Percentiles rank a stretch among this genome's conserved stretches.
Evolutionary conservation across 2,329 filamentous ascomycete species (phyloP).

Genomic region (Rhynchosporium graminicola): DNA sequence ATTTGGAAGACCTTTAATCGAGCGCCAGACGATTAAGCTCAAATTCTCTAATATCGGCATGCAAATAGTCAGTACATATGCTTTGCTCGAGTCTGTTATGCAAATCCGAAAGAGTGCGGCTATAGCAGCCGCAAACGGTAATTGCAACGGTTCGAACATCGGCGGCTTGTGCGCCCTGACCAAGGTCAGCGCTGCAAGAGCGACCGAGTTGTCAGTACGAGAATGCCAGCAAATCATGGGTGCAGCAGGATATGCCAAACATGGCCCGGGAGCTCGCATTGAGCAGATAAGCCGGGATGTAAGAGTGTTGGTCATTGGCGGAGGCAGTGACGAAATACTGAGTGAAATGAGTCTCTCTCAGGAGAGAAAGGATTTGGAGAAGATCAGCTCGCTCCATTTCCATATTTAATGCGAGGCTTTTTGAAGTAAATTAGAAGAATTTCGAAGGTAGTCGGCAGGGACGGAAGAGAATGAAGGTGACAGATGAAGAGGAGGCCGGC

Average conservation of each 20-base stretch:
- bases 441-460: no score
- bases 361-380: slow-evolving; percentile 71
- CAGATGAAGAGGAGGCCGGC: no score
- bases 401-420: no score
- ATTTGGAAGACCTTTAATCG: slow-evolving; percentile 92
- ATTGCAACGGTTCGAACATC: slow-evolving; percentile 45
- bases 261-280: slow-evolving; percentile 88
- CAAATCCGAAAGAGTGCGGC: slow-evolving; percentile 69
- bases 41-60: slow-evolving; percentile 93
- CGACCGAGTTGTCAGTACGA: slow-evolving; percentile 92
- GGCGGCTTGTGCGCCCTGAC: slow-evolving; percentile 88
- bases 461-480: no score
- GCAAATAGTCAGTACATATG: slow-evolving; percentile 85
- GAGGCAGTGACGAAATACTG: slow-evolving; percentile 96
- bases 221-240: slow-evolving; percentile 98
- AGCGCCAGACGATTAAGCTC: slow-evolving; percentile 91
- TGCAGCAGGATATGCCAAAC: slow-evolving; percentile 84
- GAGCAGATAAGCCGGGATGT: slow-evolving; percentile 92
- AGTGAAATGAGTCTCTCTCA: slow-evolving; percentile 89
- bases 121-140: slow-evolving; percentile 61
- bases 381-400: no score
- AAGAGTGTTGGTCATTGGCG: slow-evolving; percentile 88
- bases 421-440: no score
- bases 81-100: slow-evolving; percentile 39
- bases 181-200: slow-evolving; percentile 87